Evolutionary conservation across 2,329 filamentous ascomycete species (phyloP).

Genomic region (Monilinia polystroma): DNA sequence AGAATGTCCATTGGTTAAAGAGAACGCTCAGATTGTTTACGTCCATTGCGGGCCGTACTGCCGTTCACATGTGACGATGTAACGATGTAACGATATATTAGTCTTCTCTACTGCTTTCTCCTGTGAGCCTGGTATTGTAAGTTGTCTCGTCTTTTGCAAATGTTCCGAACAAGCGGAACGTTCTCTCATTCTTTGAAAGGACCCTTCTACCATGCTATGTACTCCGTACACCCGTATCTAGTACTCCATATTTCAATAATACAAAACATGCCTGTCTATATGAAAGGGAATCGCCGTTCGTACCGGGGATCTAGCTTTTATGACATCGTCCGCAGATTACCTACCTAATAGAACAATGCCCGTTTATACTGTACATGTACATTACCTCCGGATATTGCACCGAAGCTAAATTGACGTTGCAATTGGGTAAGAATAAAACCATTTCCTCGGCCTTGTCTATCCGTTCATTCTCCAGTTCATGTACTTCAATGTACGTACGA

Average conservation of each 20-base stretch:
- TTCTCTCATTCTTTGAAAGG: constrained; percentile 4
- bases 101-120: constrained; percentile 4
- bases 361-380: neutral
- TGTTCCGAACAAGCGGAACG: constrained; percentile 22
- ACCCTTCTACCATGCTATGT: no score
- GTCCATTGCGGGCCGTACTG: constrained; percentile 11
- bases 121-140: no score
- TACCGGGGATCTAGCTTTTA: neutral
- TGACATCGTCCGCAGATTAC: neutral
- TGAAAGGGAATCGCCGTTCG: constrained; percentile 5
- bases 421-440: constrained; percentile 5
- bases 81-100: neutral
- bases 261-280: neutral
- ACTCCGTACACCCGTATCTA: neutral
- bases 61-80: neutral
- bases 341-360: constrained; percentile 6
- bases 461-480: neutral
- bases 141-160: neutral
- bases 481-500: neutral
- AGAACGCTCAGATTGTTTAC: neutral
- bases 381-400: constrained; percentile 16
- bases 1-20: neutral
- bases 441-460: neutral
- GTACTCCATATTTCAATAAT: neutral
- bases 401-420: constrained; percentile 13